phyloP scores from a whole-genome alignment of 2,329 filamentous ascomycete species.

The Leptographium wingfieldii region DNA sequence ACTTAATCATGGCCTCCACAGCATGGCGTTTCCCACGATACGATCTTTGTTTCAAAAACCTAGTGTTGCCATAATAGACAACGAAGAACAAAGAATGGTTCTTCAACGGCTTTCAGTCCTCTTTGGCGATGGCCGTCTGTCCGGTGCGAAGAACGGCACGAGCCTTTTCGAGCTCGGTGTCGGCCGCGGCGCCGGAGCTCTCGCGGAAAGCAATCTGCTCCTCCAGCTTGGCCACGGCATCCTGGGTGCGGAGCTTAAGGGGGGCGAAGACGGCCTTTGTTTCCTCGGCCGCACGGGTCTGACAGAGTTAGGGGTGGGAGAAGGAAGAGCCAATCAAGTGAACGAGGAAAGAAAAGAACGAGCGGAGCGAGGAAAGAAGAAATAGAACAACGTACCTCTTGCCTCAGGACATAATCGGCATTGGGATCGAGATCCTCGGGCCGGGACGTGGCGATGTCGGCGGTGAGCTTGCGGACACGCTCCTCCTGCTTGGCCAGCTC shows the following conservation, averaged over 20 bases:
- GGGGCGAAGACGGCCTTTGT: constrained; percentile 72
- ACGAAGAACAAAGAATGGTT: neutral
- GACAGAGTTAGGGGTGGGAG: constrained; percentile 1
- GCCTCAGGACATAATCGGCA: constrained; percentile 64
- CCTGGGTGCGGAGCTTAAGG: constrained; percentile 56
- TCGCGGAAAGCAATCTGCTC: constrained; percentile 57
- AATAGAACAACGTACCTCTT: constrained; percentile 52
- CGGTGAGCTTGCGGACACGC: constrained; percentile 55
- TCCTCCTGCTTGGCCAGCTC: constrained; percentile 66
- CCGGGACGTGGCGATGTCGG: constrained; percentile 34
- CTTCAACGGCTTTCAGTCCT: neutral
- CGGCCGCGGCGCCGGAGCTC: constrained; percentile 25
- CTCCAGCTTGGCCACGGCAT: constrained; percentile 62
- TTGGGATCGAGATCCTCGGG: constrained; percentile 53
- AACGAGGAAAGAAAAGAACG: neutral
- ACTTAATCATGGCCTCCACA: neutral
- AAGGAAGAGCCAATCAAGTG: neutral
- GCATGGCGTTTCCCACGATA: neutral
- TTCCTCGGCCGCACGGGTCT: constrained; percentile 76
- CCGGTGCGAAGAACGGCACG: constrained; percentile 39
- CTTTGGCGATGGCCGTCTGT: constrained; percentile 25
- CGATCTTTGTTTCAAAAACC: too few species aligned
- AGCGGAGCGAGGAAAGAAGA: neutral
- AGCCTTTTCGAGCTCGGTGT: constrained; percentile 41
- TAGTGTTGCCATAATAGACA: too few species aligned